Evolutionary conservation across 257 asterid species (phyloP).

Genomic region (Capsicum rhomboideum): DNA sequence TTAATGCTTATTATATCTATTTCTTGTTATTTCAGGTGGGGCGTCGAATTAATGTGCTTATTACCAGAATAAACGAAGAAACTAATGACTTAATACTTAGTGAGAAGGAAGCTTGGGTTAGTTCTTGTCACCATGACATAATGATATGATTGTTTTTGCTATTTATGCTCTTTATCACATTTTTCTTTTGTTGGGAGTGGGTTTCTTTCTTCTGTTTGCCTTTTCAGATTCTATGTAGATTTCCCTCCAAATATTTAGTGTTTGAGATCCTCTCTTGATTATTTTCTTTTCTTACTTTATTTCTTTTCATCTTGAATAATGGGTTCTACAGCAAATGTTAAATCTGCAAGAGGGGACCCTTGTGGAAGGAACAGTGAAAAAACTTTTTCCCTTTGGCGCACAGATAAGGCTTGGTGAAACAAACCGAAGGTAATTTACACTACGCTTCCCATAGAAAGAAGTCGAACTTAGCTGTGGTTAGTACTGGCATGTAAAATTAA

Average conservation of each 20-base stretch:
- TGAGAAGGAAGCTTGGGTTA: slow-evolving; percentile 89
- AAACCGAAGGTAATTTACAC: slow-evolving; percentile 63
- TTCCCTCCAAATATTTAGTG: neutral
- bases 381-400: slow-evolving; percentile 78
- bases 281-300: neutral
- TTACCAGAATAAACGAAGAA: slow-evolving; percentile 77
- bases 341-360: slow-evolving; percentile 81
- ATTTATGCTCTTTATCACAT: neutral
- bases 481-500: neutral
- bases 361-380: slow-evolving; percentile 80
- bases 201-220: neutral
- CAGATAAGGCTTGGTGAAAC: slow-evolving; percentile 84
- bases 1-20: neutral
- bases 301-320: slow-evolving; percentile 9
- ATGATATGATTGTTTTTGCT: neutral
- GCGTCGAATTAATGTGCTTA: slow-evolving; percentile 55
- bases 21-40: slow-evolving; percentile 59
- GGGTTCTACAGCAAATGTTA: slow-evolving; percentile 38
- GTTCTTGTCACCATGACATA: slow-evolving; percentile 20
- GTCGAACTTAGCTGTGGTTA: neutral
- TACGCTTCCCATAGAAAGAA: neutral
- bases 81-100: slow-evolving; percentile 92
- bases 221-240: neutral
- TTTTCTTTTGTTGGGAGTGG: neutral
- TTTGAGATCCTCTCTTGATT: neutral